A percentile compares a stretch with the other conserved stretches of the same genome.
Evolutionary conservation across 306 rosid genomes (phyloP).

Genomic region (Nissolia schottii): DNA sequence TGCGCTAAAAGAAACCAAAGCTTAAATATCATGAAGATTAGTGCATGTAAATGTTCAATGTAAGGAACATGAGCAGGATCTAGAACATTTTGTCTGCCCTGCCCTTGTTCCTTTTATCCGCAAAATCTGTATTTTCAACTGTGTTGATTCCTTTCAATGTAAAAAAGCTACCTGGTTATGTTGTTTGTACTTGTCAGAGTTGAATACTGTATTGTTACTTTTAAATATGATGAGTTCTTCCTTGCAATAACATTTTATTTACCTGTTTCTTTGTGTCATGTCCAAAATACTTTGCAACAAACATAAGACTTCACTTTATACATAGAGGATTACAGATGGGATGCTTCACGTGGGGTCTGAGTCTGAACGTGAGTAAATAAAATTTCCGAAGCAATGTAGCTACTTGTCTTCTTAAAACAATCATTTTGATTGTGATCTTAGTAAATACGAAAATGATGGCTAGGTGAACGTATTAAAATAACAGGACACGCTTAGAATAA

Average conservation of each 20-base stretch:
- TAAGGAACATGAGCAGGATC: not conserved
- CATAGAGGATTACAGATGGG: not conserved
- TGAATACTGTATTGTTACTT: not conserved
- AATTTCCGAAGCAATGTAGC: not conserved
- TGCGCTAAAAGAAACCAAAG: not conserved
- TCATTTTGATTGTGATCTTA: too few relatives aligned
- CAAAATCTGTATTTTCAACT: not conserved
- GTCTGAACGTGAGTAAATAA: not conserved
- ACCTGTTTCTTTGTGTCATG: too few relatives aligned
- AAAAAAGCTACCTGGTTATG: not conserved
- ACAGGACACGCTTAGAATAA: not conserved
- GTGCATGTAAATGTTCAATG: constrained; percentile 12
- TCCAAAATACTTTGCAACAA: not conserved
- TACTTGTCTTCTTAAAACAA: not conserved
- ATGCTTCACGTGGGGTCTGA: not conserved
- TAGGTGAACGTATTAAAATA: too few relatives aligned
- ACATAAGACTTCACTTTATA: not conserved
- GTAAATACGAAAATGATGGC: not conserved
- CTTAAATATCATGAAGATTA: not conserved
- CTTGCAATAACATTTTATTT: not conserved
- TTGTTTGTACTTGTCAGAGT: not conserved
- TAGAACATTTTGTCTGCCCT: not conserved
- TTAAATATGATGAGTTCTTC: not conserved
- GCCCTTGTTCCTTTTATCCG: not conserved
- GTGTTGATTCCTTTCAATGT: constrained; percentile 21